phyloP scores from a whole-genome alignment of 805 yeast genomes.

The Wickerhamiella qilinensis region DNA sequence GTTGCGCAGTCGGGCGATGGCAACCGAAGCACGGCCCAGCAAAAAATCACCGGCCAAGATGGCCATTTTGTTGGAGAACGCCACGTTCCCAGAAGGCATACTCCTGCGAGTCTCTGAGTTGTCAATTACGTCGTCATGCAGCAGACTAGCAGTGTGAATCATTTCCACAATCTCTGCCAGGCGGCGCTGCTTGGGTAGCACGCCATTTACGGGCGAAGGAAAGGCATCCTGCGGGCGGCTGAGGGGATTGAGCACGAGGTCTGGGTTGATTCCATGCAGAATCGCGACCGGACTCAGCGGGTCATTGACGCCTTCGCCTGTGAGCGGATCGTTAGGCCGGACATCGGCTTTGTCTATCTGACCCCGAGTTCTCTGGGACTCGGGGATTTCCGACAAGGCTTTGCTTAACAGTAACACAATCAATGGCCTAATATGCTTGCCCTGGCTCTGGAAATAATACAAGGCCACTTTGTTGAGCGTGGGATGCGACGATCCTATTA shows the following conservation, averaged over 20 bases:
- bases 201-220: conserved; percentile 55
- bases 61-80: conserved; percentile 95
- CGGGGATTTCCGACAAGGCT: conserved; percentile 60
- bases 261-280: conserved; percentile 83
- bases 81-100: conserved; percentile 78
- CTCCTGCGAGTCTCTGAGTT: conserved; percentile 74
- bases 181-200: conserved; percentile 86
- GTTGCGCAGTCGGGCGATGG: conserved; percentile 79
- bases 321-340: conserved; percentile 10
- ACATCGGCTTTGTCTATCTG: conserved; percentile 29
- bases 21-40: conserved; percentile 90
- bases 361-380: conserved; percentile 49
- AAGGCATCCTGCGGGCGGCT: conserved; percentile 61
- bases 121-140: conserved; percentile 96
- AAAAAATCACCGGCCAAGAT: conserved; percentile 92
- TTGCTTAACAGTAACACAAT: conserved; percentile 71
- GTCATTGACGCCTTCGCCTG: conserved; percentile 22
- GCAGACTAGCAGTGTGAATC: conserved; percentile 91
- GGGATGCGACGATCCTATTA: conserved; percentile 90
- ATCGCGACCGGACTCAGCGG: conserved; percentile 64
- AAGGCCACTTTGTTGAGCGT: conserved; percentile 81
- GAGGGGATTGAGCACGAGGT: conserved; percentile 60
- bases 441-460: conserved; percentile 91
- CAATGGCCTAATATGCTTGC: conserved; percentile 87
- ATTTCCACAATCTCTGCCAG: conserved; percentile 95